Conservation (phyloP, 1,139 yeast genomes). For the Trichomonascaceae sp. region DNA sequence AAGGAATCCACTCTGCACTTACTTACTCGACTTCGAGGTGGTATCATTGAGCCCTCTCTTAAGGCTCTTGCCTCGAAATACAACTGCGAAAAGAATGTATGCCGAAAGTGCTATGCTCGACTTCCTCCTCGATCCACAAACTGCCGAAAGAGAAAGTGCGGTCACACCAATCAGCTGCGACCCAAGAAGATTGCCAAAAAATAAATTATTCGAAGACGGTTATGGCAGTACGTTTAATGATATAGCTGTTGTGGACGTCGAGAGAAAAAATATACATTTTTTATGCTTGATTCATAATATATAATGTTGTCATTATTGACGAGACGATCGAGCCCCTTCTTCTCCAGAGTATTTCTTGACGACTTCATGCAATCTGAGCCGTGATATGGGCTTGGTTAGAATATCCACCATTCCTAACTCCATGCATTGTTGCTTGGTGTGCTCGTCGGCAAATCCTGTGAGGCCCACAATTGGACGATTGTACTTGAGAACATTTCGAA, state of each 20-base stretch:
- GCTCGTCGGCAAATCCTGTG: slow-evolving; percentile 90
- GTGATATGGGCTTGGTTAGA: slow-evolving; percentile 77
- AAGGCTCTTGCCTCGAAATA: slow-evolving; percentile 98
- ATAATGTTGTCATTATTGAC: neutral
- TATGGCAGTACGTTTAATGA: neutral
- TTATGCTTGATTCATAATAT: neutral
- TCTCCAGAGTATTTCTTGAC: slow-evolving; percentile 33
- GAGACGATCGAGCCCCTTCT: neutral
- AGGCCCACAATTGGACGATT: slow-evolving; percentile 80
- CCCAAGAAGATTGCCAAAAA: slow-evolving; percentile 97
- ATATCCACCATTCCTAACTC: slow-evolving; percentile 86
- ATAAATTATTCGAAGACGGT: slow-evolving; percentile 1
- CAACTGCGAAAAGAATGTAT: slow-evolving; percentile 99
- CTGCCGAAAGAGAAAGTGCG: slow-evolving; percentile 99
- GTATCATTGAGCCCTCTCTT: slow-evolving; percentile 98
- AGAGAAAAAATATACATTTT: neutral
- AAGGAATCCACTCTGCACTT: slow-evolving; percentile 87
- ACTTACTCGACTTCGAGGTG: slow-evolving; percentile 88
- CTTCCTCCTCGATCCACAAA: slow-evolving; percentile 99
- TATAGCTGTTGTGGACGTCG: neutral
- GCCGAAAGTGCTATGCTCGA: slow-evolving; percentile 99
- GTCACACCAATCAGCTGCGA: slow-evolving; percentile 99
- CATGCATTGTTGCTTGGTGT: slow-evolving; percentile 70
- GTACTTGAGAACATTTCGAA: slow-evolving; percentile 60
- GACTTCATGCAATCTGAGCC: slow-evolving; percentile 54